These are phyloP conservation scores for Thalia dealbata DNA, from an alignment of 176 grass and related monocot genomes.

Conservation along the genomic window DNA sequence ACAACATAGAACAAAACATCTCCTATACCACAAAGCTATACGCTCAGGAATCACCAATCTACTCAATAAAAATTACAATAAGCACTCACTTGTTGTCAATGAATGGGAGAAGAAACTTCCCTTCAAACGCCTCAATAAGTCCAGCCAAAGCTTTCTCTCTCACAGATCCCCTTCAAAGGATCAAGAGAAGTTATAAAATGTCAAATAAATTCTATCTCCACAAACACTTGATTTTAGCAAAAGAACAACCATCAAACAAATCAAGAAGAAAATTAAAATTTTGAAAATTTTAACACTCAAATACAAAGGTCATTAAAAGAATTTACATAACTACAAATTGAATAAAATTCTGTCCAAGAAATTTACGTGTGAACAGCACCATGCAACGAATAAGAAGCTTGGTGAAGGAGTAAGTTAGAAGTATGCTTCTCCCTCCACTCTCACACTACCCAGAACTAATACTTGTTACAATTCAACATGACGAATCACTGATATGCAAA, in stretches of 20 bases:
- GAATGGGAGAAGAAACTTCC: slow-evolving; percentile 50
- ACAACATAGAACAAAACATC: neutral
- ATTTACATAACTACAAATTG: too few species aligned
- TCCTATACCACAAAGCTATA: neutral
- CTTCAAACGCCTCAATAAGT: slow-evolving; percentile 78
- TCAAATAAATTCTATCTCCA: neutral
- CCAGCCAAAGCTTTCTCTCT: slow-evolving; percentile 50
- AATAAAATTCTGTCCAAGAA: too few species aligned
- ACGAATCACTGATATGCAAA: too few species aligned
- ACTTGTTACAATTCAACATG: too few species aligned
- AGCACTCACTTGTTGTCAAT: slow-evolving; percentile 75
- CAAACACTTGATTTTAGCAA: neutral
- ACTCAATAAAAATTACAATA: neutral
- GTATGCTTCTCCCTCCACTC: too few species aligned
- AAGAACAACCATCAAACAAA: neutral
- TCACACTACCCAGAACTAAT: too few species aligned
- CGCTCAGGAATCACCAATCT: neutral
- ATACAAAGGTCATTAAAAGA: neutral
- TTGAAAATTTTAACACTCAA: neutral
- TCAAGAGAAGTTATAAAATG: neutral
- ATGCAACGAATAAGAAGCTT: too few species aligned
- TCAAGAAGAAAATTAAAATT: neutral
- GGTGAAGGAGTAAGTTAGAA: too few species aligned
- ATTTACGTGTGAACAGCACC: too few species aligned
- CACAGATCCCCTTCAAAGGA: slow-evolving; percentile 49